Conservation (phyloP, 257 asterid species). For the Capsicum pubescens region DNA sequence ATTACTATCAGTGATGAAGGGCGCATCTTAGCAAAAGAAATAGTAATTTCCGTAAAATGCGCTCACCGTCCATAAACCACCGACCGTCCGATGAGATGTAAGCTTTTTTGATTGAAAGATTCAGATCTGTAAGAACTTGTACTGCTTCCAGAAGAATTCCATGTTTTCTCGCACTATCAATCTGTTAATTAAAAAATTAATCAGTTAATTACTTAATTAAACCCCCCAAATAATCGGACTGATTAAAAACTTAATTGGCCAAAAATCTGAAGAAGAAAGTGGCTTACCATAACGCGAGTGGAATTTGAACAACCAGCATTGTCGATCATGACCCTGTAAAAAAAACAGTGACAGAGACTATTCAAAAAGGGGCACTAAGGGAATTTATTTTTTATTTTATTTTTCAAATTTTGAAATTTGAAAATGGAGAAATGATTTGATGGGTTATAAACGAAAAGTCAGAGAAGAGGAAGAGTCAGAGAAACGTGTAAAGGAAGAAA, state of each 20-base stretch:
- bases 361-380: conserved; percentile 42
- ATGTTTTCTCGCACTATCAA: conserved; percentile 90
- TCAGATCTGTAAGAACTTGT: conserved; percentile 93
- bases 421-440: background rate
- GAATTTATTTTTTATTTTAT: background rate
- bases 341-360: conserved; percentile 24
- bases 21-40: conserved; percentile 34
- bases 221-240: background rate
- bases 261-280: conserved; percentile 22
- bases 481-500: conserved; percentile 42
- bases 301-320: conserved; percentile 85
- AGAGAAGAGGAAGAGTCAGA: conserved; percentile 34
- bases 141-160: conserved; percentile 94
- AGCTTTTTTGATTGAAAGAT: conserved; percentile 89
- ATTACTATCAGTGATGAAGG: background rate
- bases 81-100: conserved; percentile 93
- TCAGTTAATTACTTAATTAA: background rate
- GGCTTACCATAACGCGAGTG: conserved; percentile 88
- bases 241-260: background rate
- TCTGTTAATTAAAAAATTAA: conserved; percentile 39
- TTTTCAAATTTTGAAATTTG: conserved; percentile 11
- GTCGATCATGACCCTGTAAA: conserved; percentile 92
- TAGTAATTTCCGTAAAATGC: background rate
- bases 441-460: conserved; percentile 38
- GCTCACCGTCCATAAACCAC: conserved; percentile 99